A percentile compares a stretch with the other conserved stretches of the same genome.
These are phyloP conservation scores for Fusarium oligoseptatum DNA, from an alignment of 2,329 filamentous ascomycete species.

Conservation along the genomic window DNA sequence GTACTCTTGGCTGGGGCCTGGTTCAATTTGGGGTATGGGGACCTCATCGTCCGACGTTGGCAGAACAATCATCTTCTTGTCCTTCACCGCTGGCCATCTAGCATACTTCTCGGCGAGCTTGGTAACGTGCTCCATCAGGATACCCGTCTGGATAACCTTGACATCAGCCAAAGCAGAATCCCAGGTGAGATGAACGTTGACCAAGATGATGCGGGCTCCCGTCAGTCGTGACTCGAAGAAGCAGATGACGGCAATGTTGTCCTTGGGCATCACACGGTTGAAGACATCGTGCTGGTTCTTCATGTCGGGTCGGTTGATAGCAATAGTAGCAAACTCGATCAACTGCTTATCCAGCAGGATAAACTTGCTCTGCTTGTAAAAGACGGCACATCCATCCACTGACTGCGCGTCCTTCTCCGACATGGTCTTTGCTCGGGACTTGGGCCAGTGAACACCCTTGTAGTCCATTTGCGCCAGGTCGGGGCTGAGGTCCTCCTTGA, in stretches of 20 bases:
- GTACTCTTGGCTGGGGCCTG: conserved; percentile 88
- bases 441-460: conserved; percentile 93
- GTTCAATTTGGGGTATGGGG: conserved; percentile 68
- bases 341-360: conserved; percentile 94
- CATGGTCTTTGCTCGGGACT: conserved; percentile 92
- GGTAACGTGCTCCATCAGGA: conserved; percentile 91
- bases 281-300: conserved; percentile 98
- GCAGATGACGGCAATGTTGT: conserved; percentile 92
- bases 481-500: conserved; percentile 91
- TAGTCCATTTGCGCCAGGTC: conserved; percentile 89
- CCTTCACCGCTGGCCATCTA: conserved; percentile 81
- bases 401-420: conserved; percentile 85
- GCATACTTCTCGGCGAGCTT: conserved; percentile 89
- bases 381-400: conserved; percentile 97
- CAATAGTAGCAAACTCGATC: conserved; percentile 90
- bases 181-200: conserved; percentile 96
- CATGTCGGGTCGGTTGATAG: conserved; percentile 95
- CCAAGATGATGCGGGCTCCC: conserved; percentile 91
- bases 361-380: conserved; percentile 96
- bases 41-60: conserved; percentile 60
- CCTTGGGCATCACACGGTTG: conserved; percentile 98
- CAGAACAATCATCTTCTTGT: conserved; percentile 75
- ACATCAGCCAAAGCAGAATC: conserved; percentile 92
- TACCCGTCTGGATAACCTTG: conserved; percentile 95
- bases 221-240: conserved; percentile 94